A percentile compares a stretch with the other conserved stretches of the same genome.
phyloP scores from a whole-genome alignment of 768 basidiomycete species.

The Phanerodontia chrysosporium region DNA sequence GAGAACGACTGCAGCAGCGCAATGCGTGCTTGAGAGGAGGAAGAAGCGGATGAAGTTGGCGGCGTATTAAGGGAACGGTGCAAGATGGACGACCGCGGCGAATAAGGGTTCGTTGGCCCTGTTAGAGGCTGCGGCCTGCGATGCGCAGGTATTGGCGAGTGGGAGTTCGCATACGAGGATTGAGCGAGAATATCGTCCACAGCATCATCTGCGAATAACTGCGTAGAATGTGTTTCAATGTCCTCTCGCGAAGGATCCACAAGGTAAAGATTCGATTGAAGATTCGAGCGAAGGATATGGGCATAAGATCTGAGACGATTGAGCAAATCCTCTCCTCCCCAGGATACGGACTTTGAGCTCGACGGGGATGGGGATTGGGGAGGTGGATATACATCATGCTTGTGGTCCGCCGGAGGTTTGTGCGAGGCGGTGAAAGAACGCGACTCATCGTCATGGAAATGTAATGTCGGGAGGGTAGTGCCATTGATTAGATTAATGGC shows the following conservation, averaged over 20 bases:
- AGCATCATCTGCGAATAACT: constrained; percentile 80
- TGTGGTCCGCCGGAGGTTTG: constrained; percentile 34
- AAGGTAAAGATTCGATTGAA: constrained; percentile 84
- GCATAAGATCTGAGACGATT: constrained; percentile 72
- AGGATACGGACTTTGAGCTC: constrained; percentile 47
- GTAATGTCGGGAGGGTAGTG: constrained; percentile 80
- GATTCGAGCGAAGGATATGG: constrained; percentile 77
- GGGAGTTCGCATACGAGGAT: constrained; percentile 70
- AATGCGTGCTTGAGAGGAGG: constrained; percentile 67
- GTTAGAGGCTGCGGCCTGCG: constrained; percentile 68
- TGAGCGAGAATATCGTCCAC: constrained; percentile 84
- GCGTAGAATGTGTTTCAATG: constrained; percentile 84
- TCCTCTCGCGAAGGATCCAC: constrained; percentile 93
- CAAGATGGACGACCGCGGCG: constrained; percentile 67
- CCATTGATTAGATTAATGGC: constrained; percentile 86
- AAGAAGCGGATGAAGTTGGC: constrained; percentile 45
- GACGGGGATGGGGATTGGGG: constrained; percentile 48
- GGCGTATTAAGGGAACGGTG: constrained; percentile 68
- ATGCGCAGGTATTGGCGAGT: constrained; percentile 82
- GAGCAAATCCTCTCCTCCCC: constrained; percentile 88
- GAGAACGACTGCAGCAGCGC: constrained; percentile 93
- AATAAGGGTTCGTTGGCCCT: constrained; percentile 47
- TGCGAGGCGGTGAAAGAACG: constrained; percentile 58
- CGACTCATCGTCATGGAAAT: constrained; percentile 98
- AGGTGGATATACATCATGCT: constrained; percentile 51